phyloP scores from a whole-genome alignment of 73 alveolate genomes.

The Uronychia setigera region DNA sequence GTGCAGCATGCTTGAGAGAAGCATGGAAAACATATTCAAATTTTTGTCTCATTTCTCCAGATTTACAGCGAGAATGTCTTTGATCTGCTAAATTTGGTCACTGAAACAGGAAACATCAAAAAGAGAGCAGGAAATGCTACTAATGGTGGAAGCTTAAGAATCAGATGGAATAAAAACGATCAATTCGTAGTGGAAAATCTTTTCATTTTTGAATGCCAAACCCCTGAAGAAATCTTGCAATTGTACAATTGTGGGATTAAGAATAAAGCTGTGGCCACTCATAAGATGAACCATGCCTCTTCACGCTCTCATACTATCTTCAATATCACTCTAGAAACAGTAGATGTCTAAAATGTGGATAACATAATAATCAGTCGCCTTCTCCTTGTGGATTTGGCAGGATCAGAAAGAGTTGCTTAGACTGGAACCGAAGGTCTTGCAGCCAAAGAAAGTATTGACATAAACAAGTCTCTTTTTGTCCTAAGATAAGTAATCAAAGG shows the following conservation, averaged over 20 bases:
- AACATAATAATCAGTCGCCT: slow-evolving; percentile 56
- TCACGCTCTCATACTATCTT: slow-evolving; percentile 49
- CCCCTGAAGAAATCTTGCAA: slow-evolving; percentile 46
- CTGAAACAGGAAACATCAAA: slow-evolving; percentile 7
- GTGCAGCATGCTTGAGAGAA: too few relatives aligned
- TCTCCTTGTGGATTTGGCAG: slow-evolving; percentile 58
- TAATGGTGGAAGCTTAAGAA: slow-evolving; percentile 9
- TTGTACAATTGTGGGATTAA: slow-evolving; percentile 32
- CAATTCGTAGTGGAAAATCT: slow-evolving; percentile 55
- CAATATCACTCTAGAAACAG: slow-evolving; percentile 46
- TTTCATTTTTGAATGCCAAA: slow-evolving; percentile 47
- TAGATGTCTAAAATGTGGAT: slow-evolving; percentile 57
- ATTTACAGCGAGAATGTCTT: slow-evolving; percentile 52
- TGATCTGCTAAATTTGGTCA: slow-evolving; percentile 29
- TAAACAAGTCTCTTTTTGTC: slow-evolving; percentile 89
- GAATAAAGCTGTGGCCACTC: slow-evolving; percentile 41
- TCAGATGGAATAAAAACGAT: slow-evolving; percentile 32
- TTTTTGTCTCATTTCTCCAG: slow-evolving; percentile 53
- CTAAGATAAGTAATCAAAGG: slow-evolving; percentile 91
- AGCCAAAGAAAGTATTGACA: slow-evolving; percentile 81
- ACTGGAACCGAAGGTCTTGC: slow-evolving; percentile 53
- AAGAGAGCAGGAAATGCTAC: not conserved
- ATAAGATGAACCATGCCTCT: slow-evolving; percentile 32
- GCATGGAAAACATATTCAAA: slow-evolving; percentile 51
- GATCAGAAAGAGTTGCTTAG: slow-evolving; percentile 32